These are phyloP conservation scores for Haemoproteus tartakovskyi DNA, from an alignment of 169 alveolate genomes.

Conservation along the genomic window DNA sequence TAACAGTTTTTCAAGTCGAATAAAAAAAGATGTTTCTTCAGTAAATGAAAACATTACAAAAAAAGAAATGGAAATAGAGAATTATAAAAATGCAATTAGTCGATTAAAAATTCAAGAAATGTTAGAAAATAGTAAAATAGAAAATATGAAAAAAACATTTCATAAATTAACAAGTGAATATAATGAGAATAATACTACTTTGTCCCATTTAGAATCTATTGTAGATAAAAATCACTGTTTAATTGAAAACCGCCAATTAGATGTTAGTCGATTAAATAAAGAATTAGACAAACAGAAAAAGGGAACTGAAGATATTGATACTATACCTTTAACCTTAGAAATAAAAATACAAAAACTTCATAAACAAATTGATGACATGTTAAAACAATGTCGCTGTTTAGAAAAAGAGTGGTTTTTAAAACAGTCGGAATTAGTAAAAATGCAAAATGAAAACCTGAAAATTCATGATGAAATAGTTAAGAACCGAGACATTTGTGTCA, in stretches of 20 bases:
- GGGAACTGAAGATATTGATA: constrained; percentile 7
- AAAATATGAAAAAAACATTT: constrained; percentile 41
- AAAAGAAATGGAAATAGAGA: constrained; percentile 61
- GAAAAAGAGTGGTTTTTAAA: constrained; percentile 62
- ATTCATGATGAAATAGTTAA: constrained; percentile 39
- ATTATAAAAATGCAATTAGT: constrained; percentile 44
- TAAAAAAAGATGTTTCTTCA: constrained; percentile 8
- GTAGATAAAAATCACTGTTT: constrained; percentile 39
- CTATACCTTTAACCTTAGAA: constrained; percentile 14
- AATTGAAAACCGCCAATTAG: constrained; percentile 45
- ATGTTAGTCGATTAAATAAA: constrained; percentile 51
- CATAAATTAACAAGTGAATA: constrained; percentile 19
- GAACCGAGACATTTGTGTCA: constrained; percentile 21
- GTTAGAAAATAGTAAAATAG: constrained; percentile 40
- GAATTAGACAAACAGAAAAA: constrained; percentile 41
- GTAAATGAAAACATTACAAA: constrained; percentile 40
- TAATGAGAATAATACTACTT: constrained; percentile 18
- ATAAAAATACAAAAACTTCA: constrained; percentile 43
- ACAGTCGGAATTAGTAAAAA: constrained; percentile 48
- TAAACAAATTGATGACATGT: constrained; percentile 18
- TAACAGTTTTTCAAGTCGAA: constrained; percentile 12
- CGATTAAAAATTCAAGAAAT: constrained; percentile 56
- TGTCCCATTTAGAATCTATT: constrained; percentile 4
- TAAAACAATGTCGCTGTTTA: constrained; percentile 18
- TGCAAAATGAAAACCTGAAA: constrained; percentile 57